Conservation (phyloP, 1,284 basidiomycete genomes). For the Ceratobasidium sp. region DNA sequence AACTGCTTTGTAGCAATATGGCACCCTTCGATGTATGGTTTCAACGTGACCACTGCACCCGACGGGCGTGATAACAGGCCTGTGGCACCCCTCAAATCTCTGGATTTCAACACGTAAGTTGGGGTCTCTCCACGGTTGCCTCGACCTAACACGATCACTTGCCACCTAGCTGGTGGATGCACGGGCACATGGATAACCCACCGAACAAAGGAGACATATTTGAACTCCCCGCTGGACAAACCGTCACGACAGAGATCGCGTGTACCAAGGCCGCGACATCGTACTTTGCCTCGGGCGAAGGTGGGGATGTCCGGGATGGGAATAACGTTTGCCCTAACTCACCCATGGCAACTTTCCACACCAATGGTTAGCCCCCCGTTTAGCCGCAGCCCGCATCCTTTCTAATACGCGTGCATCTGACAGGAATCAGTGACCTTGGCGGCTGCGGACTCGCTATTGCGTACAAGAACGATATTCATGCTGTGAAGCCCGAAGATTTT, state of each 20-base stretch:
- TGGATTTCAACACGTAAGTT: slow-evolving; percentile 72
- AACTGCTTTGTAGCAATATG: slow-evolving; percentile 53
- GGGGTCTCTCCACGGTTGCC: slow-evolving; percentile 51
- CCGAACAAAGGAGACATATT: slow-evolving; percentile 67
- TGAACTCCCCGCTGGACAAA: slow-evolving; percentile 64
- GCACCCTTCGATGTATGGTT: slow-evolving; percentile 60
- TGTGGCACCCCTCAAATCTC: slow-evolving; percentile 65
- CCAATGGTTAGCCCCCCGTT: slow-evolving; percentile 53
- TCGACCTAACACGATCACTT: background rate
- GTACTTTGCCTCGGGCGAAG: slow-evolving; percentile 32
- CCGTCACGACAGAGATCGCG: slow-evolving; percentile 62
- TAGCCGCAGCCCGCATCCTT: too few species aligned
- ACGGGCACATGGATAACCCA: slow-evolving; percentile 66
- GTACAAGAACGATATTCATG: slow-evolving; percentile 66
- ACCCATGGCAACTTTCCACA: slow-evolving; percentile 63
- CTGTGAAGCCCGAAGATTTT: slow-evolving; percentile 72
- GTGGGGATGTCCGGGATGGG: slow-evolving; percentile 59
- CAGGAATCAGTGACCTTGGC: slow-evolving; percentile 61
- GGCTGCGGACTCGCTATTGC: slow-evolving; percentile 77
- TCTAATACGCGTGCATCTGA: background rate
- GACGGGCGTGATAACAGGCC: slow-evolving; percentile 66
- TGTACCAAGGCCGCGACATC: slow-evolving; percentile 68
- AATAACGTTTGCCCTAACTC: slow-evolving; percentile 64
- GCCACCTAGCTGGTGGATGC: slow-evolving; percentile 55
- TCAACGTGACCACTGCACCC: slow-evolving; percentile 65